Evolutionary conservation across 257 asterid genomes (phyloP), one percentile per base, ranked within the genome.

Genomic region (Thymus mandschuricus): DNA sequence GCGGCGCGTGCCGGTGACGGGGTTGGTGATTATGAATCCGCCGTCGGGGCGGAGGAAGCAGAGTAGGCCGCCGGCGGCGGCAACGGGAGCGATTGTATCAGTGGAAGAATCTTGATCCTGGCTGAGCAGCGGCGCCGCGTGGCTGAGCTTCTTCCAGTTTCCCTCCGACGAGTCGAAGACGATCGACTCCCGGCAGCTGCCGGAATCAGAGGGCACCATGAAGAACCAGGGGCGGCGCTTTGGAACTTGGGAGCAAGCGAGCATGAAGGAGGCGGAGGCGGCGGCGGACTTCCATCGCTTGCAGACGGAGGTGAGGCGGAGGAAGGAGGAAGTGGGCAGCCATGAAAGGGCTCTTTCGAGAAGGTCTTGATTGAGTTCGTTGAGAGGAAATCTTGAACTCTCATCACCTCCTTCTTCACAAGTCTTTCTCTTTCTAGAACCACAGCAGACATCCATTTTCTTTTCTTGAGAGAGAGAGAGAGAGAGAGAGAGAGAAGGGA

Each of bases 321-420:
- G 74, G 43, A 89, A 84, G 31, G 86, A 80, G 2, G 97, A 81
- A 0, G 97, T 77, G 1, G 99, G 99, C 8, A 94, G 87, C 88
- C 92, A 81, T 3, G 99, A 84, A 51, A 94, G 97, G 21, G 91
- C 88, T 40, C 80, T 76, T 45, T 94, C 99, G 35, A 94, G 95
- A 60, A 94, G 81, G 64, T 94, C 99, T 81, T 89, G 89, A 83
- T 91, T 86, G 59, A 93, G 93, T 8, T 88, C 93, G 43, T 83
- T 80, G 5, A 92, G 10, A 7, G 82, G 84, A 54, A 84, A 86
- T 21, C 29, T 63, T 28, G 76, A 3, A 65, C 35, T 48, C 51
- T 49, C 68, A 44, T 61, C 66, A 12, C 1, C 52, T 1, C 8
- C 65, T 7, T 13, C 64, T 51, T 70, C 70, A 61, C 43, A 40